Base-by-base conservation (phyloP, 768 basidiomycete species). In the Saitozyma sp. region DNA sequence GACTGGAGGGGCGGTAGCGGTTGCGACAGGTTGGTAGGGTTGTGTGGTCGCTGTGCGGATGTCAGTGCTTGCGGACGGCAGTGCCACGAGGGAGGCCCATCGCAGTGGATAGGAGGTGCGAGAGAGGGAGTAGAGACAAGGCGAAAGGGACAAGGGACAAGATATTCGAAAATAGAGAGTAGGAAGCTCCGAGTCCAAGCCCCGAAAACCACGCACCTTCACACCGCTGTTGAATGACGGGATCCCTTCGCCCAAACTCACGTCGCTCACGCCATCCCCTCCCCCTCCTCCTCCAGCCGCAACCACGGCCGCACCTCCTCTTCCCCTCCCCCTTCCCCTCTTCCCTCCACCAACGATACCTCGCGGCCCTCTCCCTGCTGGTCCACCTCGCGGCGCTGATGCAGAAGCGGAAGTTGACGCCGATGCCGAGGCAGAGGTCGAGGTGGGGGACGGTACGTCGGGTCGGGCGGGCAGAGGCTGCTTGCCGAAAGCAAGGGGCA, bases 301-400 rank as follows among this genome's bases (percentile, higher is more conserved):
- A 5, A 43, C 46, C n/a, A 52, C 54, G 6, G 53, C 13, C 39
- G 16, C 19, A 56, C 42, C 51, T 4, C 53, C 54, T 29, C 61
- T 37, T 2, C 61, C 61, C 50, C 61, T 20, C 42, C 61, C 59
- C 37, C 59, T 60, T 11, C 38, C 50, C 9, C 50, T 39, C 54
- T 62, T 62, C 6, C 61, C 61, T 50, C 58, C 59, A 9, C 52
- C 60, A 7, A 58, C 50, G 1, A 46, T 42, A 17, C 51, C 58
- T 37, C 56, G 39, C 40, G 41, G 39, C 10, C 60, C 50, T 14
- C 58, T 52, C 13, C 46, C 49, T 13, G 37, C 52, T 14, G 39
- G n/a, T 19, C 19, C 52, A 10, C 54, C 61, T 9, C 38, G 8
- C 9, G 20, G 29, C 13, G 19, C 46, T 4, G 54, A 20, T 13